Conservation (phyloP, 495 filamentous ascomycete genomes). For the Pseudomonodictys pantanalensis region DNA sequence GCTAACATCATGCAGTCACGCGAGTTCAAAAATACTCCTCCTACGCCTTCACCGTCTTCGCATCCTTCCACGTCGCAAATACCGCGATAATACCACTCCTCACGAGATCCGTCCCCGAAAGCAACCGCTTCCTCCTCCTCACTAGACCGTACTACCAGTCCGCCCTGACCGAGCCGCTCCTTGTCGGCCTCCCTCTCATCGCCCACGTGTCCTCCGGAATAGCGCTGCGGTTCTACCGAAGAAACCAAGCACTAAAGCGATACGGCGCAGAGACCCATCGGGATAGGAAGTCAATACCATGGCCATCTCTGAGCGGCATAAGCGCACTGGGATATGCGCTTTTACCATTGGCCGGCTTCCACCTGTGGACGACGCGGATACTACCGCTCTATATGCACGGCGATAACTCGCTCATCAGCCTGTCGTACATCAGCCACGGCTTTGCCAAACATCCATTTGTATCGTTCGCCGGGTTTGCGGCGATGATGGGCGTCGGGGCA, state of each 20-base stretch:
- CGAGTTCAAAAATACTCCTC: slow-evolving; percentile 82
- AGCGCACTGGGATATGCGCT: slow-evolving; percentile 66
- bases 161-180: slow-evolving; percentile 58
- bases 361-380: slow-evolving; percentile 67
- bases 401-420: slow-evolving; percentile 73
- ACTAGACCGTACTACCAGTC: slow-evolving; percentile 79
- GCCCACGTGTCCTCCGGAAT: slow-evolving; percentile 64
- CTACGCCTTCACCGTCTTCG: slow-evolving; percentile 80
- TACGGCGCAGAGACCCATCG: slow-evolving; percentile 62
- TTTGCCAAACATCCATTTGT: slow-evolving; percentile 65
- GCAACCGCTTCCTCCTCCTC: slow-evolving; percentile 59
- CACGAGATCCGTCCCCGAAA: slow-evolving; percentile 52
- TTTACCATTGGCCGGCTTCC: slow-evolving; percentile 60
- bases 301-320: slow-evolving; percentile 67
- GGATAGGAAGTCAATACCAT: slow-evolving; percentile 47
- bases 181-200: slow-evolving; percentile 58
- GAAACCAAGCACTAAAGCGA: slow-evolving; percentile 60
- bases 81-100: slow-evolving; percentile 58
- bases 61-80: slow-evolving; percentile 72
- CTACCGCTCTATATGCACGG: slow-evolving; percentile 74
- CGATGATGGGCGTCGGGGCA: slow-evolving; percentile 64
- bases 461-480: slow-evolving; percentile 63
- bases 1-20: slow-evolving; percentile 53
- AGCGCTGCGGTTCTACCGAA: slow-evolving; percentile 68
- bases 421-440: slow-evolving; percentile 82